phyloP scores from a whole-genome alignment of 495 filamentous ascomycete genomes.

The Neurospora sp. region DNA sequence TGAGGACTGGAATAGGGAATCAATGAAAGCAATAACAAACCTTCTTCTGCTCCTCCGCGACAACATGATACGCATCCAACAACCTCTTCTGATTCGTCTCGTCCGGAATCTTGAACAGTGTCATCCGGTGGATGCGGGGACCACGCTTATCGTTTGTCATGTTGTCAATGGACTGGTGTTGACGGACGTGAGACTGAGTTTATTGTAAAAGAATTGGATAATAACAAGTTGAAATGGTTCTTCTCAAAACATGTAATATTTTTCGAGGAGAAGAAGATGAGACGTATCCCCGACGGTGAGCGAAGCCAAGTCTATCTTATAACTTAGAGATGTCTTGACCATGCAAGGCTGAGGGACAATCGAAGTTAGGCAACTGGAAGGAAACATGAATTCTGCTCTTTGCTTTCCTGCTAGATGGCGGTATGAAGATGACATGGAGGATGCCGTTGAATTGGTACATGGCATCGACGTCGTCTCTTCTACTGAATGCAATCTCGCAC shows the following conservation, averaged over 20 bases:
- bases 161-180: not conserved
- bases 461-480: not conserved
- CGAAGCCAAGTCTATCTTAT: not conserved
- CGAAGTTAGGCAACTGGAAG: not conserved
- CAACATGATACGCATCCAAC: slow-evolving; percentile 19
- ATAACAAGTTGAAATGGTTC: not conserved
- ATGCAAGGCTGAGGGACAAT: not conserved
- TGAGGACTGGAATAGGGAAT: not conserved
- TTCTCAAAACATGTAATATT: not conserved
- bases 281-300: not conserved
- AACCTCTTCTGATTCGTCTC: slow-evolving; percentile 20
- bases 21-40: slow-evolving; percentile 7
- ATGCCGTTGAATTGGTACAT: not conserved
- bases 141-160: not conserved
- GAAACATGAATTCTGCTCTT: not conserved
- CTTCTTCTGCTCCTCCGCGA: slow-evolving; percentile 18
- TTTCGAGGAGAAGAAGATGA: not conserved
- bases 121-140: slow-evolving; percentile 20
- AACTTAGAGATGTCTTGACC: not conserved
- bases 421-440: not conserved
- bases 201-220: not conserved
- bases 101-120: slow-evolving; percentile 30
- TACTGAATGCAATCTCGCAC: not conserved
- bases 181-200: not conserved
- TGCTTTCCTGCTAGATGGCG: not conserved